Conservation (phyloP, 164 flowering plant species). For the Kingdonia uniflora region DNA sequence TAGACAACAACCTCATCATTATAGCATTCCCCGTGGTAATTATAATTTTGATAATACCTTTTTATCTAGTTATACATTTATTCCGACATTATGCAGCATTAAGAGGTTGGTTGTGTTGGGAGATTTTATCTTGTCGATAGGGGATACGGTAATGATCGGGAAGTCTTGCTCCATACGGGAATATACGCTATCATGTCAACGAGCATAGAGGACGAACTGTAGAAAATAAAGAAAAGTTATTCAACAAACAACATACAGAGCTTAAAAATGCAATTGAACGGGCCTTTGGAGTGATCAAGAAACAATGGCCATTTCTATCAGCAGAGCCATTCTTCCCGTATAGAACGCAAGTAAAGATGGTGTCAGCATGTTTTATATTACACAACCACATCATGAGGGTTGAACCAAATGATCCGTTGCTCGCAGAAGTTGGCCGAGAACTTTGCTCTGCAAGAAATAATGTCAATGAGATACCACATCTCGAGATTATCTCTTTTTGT, state of each 20-base stretch:
- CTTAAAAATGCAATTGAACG: constrained; percentile 1
- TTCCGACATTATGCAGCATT: not conserved
- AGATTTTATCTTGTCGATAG: constrained; percentile 3
- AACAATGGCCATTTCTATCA: constrained; percentile 1
- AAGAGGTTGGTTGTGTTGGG: not conserved
- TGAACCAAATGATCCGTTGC: not conserved
- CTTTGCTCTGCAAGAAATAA: no score
- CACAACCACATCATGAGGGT: not conserved
- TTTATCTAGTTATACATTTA: not conserved
- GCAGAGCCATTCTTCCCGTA: not conserved
- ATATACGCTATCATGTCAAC: not conserved
- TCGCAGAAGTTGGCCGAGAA: no score
- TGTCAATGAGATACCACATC: not conserved
- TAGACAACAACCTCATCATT: not conserved
- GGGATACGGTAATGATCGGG: not conserved
- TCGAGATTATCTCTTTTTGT: no score
- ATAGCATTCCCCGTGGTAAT: not conserved
- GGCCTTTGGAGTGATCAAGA: not conserved
- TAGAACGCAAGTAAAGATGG: not conserved
- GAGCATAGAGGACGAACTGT: not conserved
- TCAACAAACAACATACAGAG: not conserved
- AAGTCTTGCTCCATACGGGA: not conserved
- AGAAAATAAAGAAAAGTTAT: constrained; percentile 2
- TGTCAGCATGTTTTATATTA: not conserved
- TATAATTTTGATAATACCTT: not conserved